Evolutionary conservation across 305 asterid species (phyloP), one percentile per base, ranked within the genome.

Genomic region (Plantago coronopus): DNA sequence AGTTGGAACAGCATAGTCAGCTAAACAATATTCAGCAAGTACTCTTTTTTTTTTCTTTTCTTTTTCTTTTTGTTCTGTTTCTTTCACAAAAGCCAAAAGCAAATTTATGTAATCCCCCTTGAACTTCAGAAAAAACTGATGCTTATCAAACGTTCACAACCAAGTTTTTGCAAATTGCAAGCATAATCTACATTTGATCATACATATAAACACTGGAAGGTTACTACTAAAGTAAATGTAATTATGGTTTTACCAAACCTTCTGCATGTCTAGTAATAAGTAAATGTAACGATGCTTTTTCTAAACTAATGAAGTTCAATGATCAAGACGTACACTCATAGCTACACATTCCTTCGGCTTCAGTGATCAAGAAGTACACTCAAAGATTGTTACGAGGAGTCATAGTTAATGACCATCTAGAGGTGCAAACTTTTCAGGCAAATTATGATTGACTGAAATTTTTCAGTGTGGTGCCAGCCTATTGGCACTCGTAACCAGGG

Each of bases 1-100:
- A 38, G 47, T 64, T 31, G 55, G 58, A 70, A 69, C 54, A 62
- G 62, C 34, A 20, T 54, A 48, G 47, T 48, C 43, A 67, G 69
- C 57, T 29, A 60, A 44, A 59, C 55, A 42, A 64, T 20, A 40
- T 54, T 47, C 14, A 34, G 42, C 38, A 22, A 22, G 38, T 49
- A 21, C 20, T 31, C n/a, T 2, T 20, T 49, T 11, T 10, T 22
- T 31, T 47, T 21, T 20, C 29, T 17, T 8, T 17, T 48, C 25
- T 7, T 48, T 45, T 55, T 45, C n/a, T n/a, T n/a, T n/a, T n/a
- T n/a, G n/a, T n/a, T n/a, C n/a, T n/a, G n/a, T n/a, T n/a, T n/a
- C n/a, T n/a, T n/a, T n/a, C n/a, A n/a, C 11, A 7, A 55, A 59
- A 17, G 13, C 46, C 31, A 27, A 23, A 29, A 57, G 21, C 31